Evolutionary conservation across 2,329 filamentous ascomycete species (phyloP).

Genomic region (Penicillium sp.): DNA sequence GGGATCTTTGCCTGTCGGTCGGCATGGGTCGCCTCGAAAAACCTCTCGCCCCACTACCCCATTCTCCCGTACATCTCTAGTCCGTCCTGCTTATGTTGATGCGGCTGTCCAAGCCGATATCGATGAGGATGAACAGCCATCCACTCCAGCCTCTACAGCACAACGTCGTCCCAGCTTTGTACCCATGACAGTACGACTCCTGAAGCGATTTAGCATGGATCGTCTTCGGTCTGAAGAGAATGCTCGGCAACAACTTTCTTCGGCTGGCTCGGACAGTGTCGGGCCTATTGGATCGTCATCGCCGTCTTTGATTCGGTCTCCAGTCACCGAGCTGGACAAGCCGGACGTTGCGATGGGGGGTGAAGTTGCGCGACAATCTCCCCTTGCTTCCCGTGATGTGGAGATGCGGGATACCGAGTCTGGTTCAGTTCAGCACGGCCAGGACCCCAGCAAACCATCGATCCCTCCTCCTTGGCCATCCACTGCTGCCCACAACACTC

Average conservation of each 20-base stretch:
- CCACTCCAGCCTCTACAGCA: slow-evolving; percentile 14
- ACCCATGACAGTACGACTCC: slow-evolving; percentile 39
- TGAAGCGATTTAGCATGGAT: slow-evolving; percentile 41
- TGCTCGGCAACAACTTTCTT: slow-evolving; percentile 18
- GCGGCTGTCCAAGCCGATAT: slow-evolving; percentile 41
- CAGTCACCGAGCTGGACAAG: slow-evolving; percentile 5
- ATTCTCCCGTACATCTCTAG: slow-evolving; percentile 21
- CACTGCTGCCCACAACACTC: slow-evolving; percentile 35
- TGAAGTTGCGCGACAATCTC: not conserved
- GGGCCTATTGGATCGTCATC: slow-evolving; percentile 12
- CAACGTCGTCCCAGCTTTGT: slow-evolving; percentile 30
- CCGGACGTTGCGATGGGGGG: slow-evolving; percentile 5
- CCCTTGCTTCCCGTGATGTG: slow-evolving; percentile 31
- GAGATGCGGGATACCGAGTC: slow-evolving; percentile 41
- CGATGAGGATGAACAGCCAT: slow-evolving; percentile 34
- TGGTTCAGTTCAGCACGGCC: slow-evolving; percentile 1
- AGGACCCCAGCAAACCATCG: slow-evolving; percentile 18
- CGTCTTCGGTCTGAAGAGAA: slow-evolving; percentile 33
- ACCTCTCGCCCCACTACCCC: slow-evolving; percentile 28
- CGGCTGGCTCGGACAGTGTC: slow-evolving; percentile 15
- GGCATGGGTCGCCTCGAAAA: slow-evolving; percentile 28
- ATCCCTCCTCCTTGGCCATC: slow-evolving; percentile 34
- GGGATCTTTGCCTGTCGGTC: slow-evolving; percentile 21
- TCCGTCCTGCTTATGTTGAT: slow-evolving; percentile 38
- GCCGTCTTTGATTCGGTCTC: slow-evolving; percentile 10